Evolutionary conservation across 768 basidiomycete species (phyloP), one percentile per base, ranked within the genome.

Genomic region (Serendipita vermifera): DNA sequence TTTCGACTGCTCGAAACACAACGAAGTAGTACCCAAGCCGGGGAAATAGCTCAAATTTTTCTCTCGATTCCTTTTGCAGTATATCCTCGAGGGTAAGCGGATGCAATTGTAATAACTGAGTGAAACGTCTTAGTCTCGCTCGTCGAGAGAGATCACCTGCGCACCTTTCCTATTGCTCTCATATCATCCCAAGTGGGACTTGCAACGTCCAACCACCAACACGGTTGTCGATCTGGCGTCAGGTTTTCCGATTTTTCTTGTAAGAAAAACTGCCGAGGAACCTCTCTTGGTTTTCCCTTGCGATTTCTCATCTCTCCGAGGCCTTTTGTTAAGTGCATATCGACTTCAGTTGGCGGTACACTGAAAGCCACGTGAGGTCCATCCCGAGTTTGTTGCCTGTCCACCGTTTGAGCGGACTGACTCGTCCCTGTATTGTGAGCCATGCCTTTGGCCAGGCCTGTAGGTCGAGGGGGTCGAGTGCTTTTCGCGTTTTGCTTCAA

Each of bases 31-130:
- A 97, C 1, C 91, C 93, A 13, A 97, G 76, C 61, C 78, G 81
- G 0, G 85, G 79, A 64, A 93, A 94, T 17, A 82, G 70, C 64
- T 96, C 92, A 15, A 94, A 69, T 68, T 97, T 97, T 68, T 96
- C 93, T 35, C 90, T 77, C 14, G 88, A 84, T 58, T 97, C 92
- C 69, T 87, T 83, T 58, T 89, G 87, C 5, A 97, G 69, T 40
- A 94, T 88, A 68, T 97, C 92, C 68, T 97, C 93, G 11, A 96
- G 74, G 0, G 92, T 94, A 41, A 97, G 71, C 0, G 93, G 93
- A 67, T 97, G 93, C 0, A 97, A 75, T 59, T 88, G 87, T 24
- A 94, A 72, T 15, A 87, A 70, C 89, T 92, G 62, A 5, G 13
- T 38, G 39, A 43, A 33, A 22, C 27, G 39, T 54, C 36, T 59